phyloP scores from a whole-genome alignment of 2,329 filamentous ascomycete species.

The Fusarium sp. region DNA sequence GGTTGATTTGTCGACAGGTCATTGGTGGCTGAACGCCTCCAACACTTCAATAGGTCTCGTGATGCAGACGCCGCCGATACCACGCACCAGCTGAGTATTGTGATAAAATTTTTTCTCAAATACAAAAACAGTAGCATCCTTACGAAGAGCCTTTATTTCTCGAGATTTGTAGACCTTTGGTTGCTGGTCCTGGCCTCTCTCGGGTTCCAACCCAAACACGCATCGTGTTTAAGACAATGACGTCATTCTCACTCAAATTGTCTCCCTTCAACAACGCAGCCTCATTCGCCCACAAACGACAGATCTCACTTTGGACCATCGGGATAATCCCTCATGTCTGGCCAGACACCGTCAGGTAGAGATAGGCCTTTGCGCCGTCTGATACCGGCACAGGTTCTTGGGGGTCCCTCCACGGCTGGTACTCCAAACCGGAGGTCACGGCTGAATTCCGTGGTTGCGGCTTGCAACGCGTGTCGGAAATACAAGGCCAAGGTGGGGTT shows the following conservation, averaged over 20 bases:
- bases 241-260: not conserved
- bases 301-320: not conserved
- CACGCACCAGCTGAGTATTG: not conserved
- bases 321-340: not conserved
- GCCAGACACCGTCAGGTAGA: not conserved
- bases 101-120: not conserved
- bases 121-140: not conserved
- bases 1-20: not conserved
- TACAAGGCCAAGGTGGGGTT: slow-evolving; percentile 33
- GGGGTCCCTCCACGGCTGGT: not conserved
- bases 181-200: not conserved
- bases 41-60: not conserved
- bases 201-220: not conserved
- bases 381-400: not conserved
- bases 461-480: slow-evolving; percentile 34
- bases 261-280: not conserved
- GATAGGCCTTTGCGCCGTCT: not conserved
- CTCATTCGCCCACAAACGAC: not conserved
- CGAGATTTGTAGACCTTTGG: not conserved
- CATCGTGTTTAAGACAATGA: not conserved
- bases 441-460: slow-evolving; percentile 14
- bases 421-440: not conserved
- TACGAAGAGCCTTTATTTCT: not conserved
- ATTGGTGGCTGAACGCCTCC: not conserved
- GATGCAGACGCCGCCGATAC: not conserved